A percentile compares a stretch with the other conserved stretches of the same genome.
These are phyloP conservation scores for Phyllosticta citribraziliensis DNA, from an alignment of 2,329 filamentous ascomycete species.

Conservation along the genomic window DNA sequence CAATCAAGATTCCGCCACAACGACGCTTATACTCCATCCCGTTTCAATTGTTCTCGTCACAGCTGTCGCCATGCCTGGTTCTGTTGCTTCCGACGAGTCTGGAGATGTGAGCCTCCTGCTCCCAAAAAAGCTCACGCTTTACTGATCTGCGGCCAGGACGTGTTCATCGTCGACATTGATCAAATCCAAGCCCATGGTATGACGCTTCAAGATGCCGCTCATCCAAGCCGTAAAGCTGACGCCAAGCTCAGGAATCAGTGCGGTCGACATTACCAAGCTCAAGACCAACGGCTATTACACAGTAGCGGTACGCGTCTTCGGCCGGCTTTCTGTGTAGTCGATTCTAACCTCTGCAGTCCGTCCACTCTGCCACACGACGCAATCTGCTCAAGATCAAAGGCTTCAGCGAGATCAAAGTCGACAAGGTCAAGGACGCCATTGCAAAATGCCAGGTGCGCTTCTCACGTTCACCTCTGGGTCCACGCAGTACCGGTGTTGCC, in stretches of 20 bases:
- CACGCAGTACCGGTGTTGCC: too few relatives aligned
- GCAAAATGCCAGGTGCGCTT: slow-evolving; percentile 46
- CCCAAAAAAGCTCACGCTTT: background rate
- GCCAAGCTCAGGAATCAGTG: slow-evolving; percentile 45
- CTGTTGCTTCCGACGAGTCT: slow-evolving; percentile 43
- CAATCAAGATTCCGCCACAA: background rate
- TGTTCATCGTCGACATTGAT: slow-evolving; percentile 57
- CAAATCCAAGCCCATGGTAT: slow-evolving; percentile 54
- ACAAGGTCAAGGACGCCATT: slow-evolving; percentile 60
- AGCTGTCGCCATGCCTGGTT: slow-evolving; percentile 38
- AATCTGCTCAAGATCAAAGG: slow-evolving; percentile 58
- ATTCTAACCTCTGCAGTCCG: slow-evolving; percentile 35
- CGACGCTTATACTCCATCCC: background rate
- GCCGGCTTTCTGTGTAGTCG: background rate
- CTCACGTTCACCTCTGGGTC: too few relatives aligned
- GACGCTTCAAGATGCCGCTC: background rate
- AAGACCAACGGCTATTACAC: slow-evolving; percentile 55
- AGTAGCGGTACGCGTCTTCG: slow-evolving; percentile 41
- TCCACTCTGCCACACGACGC: slow-evolving; percentile 50
- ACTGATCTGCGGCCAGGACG: slow-evolving; percentile 26
- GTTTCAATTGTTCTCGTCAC: background rate
- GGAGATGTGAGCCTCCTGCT: slow-evolving; percentile 35
- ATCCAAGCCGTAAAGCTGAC: slow-evolving; percentile 6
- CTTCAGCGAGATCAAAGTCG: slow-evolving; percentile 60
- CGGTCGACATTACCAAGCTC: slow-evolving; percentile 55